Conservation (phyloP, 768 basidiomycete genomes). For the Suillus americanus region DNA sequence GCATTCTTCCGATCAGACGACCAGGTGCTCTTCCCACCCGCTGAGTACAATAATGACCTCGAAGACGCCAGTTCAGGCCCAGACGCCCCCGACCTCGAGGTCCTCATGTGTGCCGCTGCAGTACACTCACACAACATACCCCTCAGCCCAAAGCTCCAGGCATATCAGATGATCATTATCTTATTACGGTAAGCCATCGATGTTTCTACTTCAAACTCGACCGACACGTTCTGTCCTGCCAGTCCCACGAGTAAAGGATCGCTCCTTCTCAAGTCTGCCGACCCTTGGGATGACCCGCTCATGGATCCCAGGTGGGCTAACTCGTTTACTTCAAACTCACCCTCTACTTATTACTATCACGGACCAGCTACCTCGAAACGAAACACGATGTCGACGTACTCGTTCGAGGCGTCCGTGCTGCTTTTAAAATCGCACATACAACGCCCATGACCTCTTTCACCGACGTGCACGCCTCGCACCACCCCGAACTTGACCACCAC, state of each 20-base stretch:
- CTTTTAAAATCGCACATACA: conserved; percentile 37
- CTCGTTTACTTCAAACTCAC: conserved; percentile 16
- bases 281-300: conserved; percentile 41
- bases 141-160: conserved; percentile 14
- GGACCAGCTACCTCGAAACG: conserved; percentile 40
- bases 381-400: conserved; percentile 40
- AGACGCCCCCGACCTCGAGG: conserved; percentile 29
- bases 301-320: conserved; percentile 42
- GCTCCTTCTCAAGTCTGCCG: conserved; percentile 38
- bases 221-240: not conserved
- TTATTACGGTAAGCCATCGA: conserved; percentile 25
- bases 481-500: conserved; percentile 38
- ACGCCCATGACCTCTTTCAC: conserved; percentile 38
- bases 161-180: conserved; percentile 16
- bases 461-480: conserved; percentile 29
- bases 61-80: conserved; percentile 32
- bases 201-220: not conserved
- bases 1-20: conserved; percentile 35
- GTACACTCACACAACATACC: not conserved
- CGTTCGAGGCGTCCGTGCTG: conserved; percentile 40
- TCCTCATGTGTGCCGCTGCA: conserved; percentile 18
- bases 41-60: conserved; percentile 26
- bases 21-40: conserved; percentile 27
- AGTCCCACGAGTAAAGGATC: conserved; percentile 47
- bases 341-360: not conserved